Evolutionary conservation across 2,329 filamentous ascomycete species (phyloP), one percentile per base, ranked within the genome.

Genomic region (Coniochaeta prunicola): DNA sequence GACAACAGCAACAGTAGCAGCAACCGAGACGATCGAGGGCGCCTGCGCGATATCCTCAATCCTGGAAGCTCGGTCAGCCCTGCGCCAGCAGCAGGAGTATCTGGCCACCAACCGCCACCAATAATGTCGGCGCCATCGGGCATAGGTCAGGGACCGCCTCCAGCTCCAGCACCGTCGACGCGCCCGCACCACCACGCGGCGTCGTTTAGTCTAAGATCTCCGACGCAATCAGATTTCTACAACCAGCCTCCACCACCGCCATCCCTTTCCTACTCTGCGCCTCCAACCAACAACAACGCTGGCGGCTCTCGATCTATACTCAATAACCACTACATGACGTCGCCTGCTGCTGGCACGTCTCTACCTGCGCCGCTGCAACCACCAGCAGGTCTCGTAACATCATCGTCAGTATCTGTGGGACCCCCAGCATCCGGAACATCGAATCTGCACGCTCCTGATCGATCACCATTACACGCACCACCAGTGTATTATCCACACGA

Each of bases 151-250:
- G 58, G 60, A 42, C 59, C 61, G 31, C 53, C 53, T 55, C 53
- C 62, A 61, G 61, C 63, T 57, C 50, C 64, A 60, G 58, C 64
- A 58, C 30, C 30, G 34, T 48, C 56, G 57, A 40, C 61, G 53
- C 68, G 67, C 63, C 68, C 67, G 66, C 70, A 74, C 64, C 73
- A 72, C 63, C 76, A 75, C 66, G 57, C 63, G 42, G 61, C 67
- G 59, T 73, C 76, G 60, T 80, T 81, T 69, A 77, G 71, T 68
- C 70, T 80, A 69, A 75, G 78, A 68, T 81, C 79, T 60, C 78
- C 78, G 62, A 76, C 77, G 55, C 76, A 76, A 53, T 31, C 17
- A 10, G 26, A 40, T 45, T 56, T 55, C 28, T 45, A 73, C 60
- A 68, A 64, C 10, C 60, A 63, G 56, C 58, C 63, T 58, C 55